Evolutionary conservation across 495 filamentous ascomycete genomes (phyloP).

Genomic region (Haplographium delicatum): DNA sequence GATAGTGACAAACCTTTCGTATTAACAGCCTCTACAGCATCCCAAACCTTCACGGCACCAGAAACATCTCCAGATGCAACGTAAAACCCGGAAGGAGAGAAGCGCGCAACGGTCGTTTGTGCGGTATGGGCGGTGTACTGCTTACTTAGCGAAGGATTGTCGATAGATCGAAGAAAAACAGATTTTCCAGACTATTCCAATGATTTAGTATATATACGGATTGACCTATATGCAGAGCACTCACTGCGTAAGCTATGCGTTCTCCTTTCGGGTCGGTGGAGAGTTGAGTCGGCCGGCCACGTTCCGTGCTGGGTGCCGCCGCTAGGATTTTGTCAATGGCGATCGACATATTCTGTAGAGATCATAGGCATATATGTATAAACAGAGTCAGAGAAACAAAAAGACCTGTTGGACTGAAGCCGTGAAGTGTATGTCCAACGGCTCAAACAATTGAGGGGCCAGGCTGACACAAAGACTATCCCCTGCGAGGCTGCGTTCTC

Average conservation of each 20-base stretch:
- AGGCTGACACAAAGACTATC: conserved; percentile 3
- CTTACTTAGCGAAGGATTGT: conserved; percentile 71
- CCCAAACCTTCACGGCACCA: conserved; percentile 86
- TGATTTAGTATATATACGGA: conserved; percentile 5
- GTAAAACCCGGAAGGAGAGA: conserved; percentile 92
- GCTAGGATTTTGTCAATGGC: conserved; percentile 50
- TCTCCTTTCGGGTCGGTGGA: conserved; percentile 88
- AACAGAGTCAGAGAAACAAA: background rate
- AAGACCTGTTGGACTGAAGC: too few relatives aligned
- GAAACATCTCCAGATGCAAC: conserved; percentile 88
- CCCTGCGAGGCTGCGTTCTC: background rate
- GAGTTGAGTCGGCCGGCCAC: conserved; percentile 85
- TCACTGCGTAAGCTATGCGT: conserved; percentile 88
- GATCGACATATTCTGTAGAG: conserved; percentile 39
- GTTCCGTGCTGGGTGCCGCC: conserved; percentile 67
- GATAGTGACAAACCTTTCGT: conserved; percentile 48
- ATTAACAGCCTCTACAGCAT: conserved; percentile 59
- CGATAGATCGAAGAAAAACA: conserved; percentile 88
- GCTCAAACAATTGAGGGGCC: conserved; percentile 6
- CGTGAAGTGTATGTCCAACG: background rate
- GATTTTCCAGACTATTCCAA: conserved; percentile 79
- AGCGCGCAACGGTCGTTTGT: conserved; percentile 84
- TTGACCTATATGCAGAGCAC: conserved; percentile 20
- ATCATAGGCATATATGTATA: background rate
- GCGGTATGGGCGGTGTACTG: conserved; percentile 91